Conservation (phyloP, 2,329 filamentous ascomycete genomes). For the Scytalidium sp. region DNA sequence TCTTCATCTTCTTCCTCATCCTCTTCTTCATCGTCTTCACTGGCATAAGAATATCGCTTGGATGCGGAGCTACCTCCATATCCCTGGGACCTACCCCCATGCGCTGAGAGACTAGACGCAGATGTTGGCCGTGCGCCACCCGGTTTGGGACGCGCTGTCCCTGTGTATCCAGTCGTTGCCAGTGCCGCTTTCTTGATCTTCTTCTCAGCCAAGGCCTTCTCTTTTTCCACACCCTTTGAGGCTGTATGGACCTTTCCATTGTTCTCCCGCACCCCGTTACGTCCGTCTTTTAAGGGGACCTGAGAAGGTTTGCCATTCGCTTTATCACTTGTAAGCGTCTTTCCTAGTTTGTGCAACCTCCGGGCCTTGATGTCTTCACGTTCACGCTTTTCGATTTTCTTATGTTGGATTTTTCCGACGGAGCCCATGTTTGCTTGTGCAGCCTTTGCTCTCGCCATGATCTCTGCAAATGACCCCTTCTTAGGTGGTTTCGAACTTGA, state of each 20-base stretch:
- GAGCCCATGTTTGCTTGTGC: constrained; percentile 59
- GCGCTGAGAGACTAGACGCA: constrained; percentile 14
- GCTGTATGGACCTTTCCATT: constrained; percentile 6
- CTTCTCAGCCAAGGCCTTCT: constrained; percentile 41
- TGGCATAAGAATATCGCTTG: constrained; percentile 32
- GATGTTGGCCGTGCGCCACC: constrained; percentile 29
- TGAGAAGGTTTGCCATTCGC: constrained; percentile 17
- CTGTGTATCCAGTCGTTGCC: constrained; percentile 64
- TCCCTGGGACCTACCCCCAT: constrained; percentile 12
- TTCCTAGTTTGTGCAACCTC: constrained; percentile 19
- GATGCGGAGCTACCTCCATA: constrained; percentile 33
- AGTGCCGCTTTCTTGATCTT: constrained; percentile 59
- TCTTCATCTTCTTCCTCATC: constrained; percentile 59
- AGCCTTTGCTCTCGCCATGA: constrained; percentile 68
- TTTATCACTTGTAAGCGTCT: constrained; percentile 14
- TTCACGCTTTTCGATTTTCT: constrained; percentile 62
- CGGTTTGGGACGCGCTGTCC: constrained; percentile 59
- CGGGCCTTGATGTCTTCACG: constrained; percentile 25
- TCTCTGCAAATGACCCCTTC: constrained; percentile 72
- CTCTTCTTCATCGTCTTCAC: constrained; percentile 34
- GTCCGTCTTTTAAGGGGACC: constrained; percentile 11
- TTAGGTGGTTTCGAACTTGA: constrained; percentile 48
- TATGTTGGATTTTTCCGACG: constrained; percentile 72
- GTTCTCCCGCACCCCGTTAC: constrained; percentile 10
- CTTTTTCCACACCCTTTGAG: constrained; percentile 5